Evolutionary conservation across 2,329 filamentous ascomycete species (phyloP), one percentile per base, ranked within the genome.

Genomic region (Penicillium sp.): DNA sequence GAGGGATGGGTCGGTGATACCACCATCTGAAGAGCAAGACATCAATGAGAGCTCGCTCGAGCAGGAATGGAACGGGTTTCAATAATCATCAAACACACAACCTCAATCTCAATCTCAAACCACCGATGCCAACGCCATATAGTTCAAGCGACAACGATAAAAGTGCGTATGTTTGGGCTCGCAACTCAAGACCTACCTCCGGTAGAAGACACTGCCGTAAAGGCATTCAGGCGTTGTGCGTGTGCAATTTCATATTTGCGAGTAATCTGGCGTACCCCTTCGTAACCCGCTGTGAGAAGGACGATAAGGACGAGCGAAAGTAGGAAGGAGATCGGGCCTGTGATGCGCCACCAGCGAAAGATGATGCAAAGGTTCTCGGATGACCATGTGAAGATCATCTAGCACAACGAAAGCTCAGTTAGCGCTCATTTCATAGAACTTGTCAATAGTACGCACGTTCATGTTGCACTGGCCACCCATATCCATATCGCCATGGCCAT

Each of bases 341-440:
- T 86, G 74, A 99, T 78, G 77, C 90, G 92, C 94, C 94, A 99
- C 76, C 87, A 85, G 66, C 82, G 83, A 81, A 97, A 99, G 74
- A 99, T 85, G 75, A 99, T 95, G 82, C 94, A 99, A 62, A 99
- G 90, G 77, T 97, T 89, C 54, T 82, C 85, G 2, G 92, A 93
- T 73, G 92, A 86, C 93, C 93, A 99, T 58, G 92, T 97, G 80
- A 99, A 99, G 64, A 97, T 86, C 93, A 97, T 97, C 92, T 96
- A 64, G 51, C 4, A 29, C 22, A 35, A 2, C 44, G n/a, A 22
- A 41, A 12, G 8, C 18, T 40, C 11, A 22, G 18, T 31, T 9
- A 31, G 3, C 18, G 49, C 11, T 12, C n/a, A 40, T 14, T 37
- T 11, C 6, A 27, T 29, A 41, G 15, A 2, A 3, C 18, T 15